Conservation (phyloP, 306 rosid genomes). For the Lupinus albus region DNA sequence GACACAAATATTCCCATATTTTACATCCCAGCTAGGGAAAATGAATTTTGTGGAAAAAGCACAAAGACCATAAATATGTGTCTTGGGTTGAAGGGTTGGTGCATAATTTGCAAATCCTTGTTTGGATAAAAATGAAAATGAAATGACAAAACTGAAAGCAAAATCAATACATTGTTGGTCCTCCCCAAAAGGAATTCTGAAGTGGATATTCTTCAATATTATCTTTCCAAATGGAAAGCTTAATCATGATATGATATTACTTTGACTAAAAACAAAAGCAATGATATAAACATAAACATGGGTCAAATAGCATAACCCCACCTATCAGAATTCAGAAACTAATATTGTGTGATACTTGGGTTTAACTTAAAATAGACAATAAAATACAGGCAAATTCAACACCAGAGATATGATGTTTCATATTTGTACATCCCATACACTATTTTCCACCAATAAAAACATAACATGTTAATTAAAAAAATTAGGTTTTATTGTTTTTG, state of each 20-base stretch:
- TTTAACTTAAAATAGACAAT: not conserved
- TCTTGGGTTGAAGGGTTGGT: conserved; percentile 14
- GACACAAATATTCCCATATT: conserved; percentile 9
- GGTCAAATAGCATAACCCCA: not conserved
- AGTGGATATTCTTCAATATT: conserved; percentile 41
- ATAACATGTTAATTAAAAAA: too few relatives aligned
- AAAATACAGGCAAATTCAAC: too few relatives aligned
- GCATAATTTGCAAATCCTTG: not conserved
- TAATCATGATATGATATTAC: too few relatives aligned
- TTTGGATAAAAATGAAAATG: conserved; percentile 20
- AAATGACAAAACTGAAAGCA: not conserved
- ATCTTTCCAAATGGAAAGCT: too few relatives aligned
- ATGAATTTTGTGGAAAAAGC: too few relatives aligned
- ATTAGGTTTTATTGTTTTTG: too few relatives aligned
- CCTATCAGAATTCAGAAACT: not conserved
- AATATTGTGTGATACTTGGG: not conserved
- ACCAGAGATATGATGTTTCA: too few relatives aligned
- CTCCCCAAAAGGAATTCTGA: conserved; percentile 13
- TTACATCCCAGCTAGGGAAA: not conserved
- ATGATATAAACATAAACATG: not conserved
- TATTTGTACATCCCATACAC: too few relatives aligned
- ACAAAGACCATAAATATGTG: not conserved
- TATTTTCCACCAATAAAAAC: too few relatives aligned
- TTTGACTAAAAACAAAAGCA: too few relatives aligned
- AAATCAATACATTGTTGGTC: conserved; percentile 13